These are phyloP conservation scores for Ganoderma leucocontextum DNA, from an alignment of 1,284 basidiomycete genomes.

Conservation along the genomic window DNA sequence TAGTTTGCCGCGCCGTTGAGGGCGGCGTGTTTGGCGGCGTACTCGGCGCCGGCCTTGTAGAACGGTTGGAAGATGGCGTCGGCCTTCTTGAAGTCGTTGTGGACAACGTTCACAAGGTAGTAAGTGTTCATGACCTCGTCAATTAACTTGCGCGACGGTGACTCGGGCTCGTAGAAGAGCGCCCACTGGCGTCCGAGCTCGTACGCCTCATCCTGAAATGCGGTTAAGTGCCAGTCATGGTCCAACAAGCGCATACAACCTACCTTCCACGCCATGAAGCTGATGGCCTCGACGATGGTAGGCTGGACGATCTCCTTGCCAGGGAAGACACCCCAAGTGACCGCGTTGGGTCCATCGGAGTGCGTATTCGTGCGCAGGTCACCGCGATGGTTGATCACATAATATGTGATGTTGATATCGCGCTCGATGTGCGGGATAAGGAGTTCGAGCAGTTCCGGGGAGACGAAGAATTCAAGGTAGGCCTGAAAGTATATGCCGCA, in stretches of 20 bases:
- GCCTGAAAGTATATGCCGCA: constrained; percentile 60
- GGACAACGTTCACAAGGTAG: constrained; percentile 96
- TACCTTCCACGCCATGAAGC: constrained; percentile 98
- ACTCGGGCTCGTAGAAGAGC: constrained; percentile 83
- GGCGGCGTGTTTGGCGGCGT: constrained; percentile 49
- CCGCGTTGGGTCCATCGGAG: constrained; percentile 94
- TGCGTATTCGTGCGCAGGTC: constrained; percentile 94
- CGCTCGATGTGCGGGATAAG: constrained; percentile 89
- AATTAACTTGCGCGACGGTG: constrained; percentile 82
- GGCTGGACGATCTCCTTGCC: constrained; percentile 98
- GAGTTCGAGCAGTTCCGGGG: constrained; percentile 65
- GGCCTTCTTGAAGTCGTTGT: constrained; percentile 93
- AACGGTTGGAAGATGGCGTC: constrained; percentile 91
- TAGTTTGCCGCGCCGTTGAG: constrained; percentile 36
- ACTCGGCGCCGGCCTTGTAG: constrained; percentile 75
- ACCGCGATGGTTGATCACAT: constrained; percentile 92
- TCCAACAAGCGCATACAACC: constrained; percentile 30
- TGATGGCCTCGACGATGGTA: constrained; percentile 96
- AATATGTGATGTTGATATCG: constrained; percentile 94
- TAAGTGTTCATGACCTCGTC: constrained; percentile 81
- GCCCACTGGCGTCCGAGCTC: constrained; percentile 97
- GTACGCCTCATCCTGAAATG: constrained; percentile 89
- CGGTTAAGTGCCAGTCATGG: constrained; percentile 5
- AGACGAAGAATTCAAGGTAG: constrained; percentile 85
- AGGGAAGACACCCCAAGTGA: constrained; percentile 99